Evolutionary conservation across 495 filamentous ascomycete genomes (phyloP).

Genomic region (Cladorrhinum samala): DNA sequence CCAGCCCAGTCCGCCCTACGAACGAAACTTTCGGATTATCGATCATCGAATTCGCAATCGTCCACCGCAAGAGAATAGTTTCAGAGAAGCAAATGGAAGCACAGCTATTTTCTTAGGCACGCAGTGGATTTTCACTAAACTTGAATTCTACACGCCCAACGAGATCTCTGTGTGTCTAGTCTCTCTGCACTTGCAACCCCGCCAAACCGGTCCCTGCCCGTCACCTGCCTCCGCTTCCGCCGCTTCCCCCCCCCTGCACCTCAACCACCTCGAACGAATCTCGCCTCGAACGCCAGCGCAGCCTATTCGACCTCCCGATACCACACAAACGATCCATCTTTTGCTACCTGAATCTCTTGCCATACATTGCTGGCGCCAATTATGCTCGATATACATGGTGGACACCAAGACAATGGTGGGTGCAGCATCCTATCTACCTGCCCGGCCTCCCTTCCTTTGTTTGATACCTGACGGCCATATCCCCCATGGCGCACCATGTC

Average conservation of each 20-base stretch:
- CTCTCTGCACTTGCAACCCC: not conserved
- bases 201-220: too few species aligned
- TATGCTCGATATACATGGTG: conserved; percentile 46
- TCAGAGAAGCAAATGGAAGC: too few species aligned
- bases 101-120: too few species aligned
- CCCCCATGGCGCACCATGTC: too few species aligned
- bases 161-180: not conserved
- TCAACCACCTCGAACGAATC: not conserved
- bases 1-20: too few species aligned
- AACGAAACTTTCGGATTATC: too few species aligned
- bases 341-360: conserved; percentile 1
- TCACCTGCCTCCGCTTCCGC: too few species aligned
- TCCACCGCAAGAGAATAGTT: too few species aligned
- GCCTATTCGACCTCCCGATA: not conserved
- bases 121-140: not conserved
- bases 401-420: conserved; percentile 42
- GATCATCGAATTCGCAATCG: too few species aligned
- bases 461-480: not conserved
- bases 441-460: not conserved
- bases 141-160: not conserved
- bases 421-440: conserved; percentile 10
- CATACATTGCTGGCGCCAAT: conserved; percentile 25
- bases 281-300: not conserved
- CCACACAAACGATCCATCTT: not conserved
- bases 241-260: not conserved